Conservation (phyloP, 2,329 filamentous ascomycete species). For the Phaeophleospora eucalypticola region DNA sequence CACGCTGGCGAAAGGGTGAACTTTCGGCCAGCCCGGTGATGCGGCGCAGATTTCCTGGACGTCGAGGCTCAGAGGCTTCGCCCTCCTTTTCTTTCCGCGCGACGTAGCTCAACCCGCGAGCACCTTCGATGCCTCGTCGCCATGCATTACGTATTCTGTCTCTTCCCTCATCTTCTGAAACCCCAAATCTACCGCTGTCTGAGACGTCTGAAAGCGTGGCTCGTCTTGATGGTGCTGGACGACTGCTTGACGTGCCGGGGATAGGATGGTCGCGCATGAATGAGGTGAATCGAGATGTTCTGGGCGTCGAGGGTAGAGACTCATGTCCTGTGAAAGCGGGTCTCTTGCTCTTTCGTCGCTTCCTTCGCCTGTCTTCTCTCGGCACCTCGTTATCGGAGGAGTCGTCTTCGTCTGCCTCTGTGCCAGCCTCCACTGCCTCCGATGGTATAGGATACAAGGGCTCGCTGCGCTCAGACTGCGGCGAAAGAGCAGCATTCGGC, state of each 20-base stretch:
- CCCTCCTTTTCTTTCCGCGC: conserved; percentile 26
- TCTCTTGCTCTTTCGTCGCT: conserved; percentile 60
- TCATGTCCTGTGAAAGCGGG: conserved; percentile 53
- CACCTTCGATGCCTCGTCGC: conserved; percentile 45
- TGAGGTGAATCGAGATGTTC: conserved; percentile 46
- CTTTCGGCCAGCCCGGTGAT: conserved; percentile 43
- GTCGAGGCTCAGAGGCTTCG: conserved; percentile 34
- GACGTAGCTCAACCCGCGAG: conserved; percentile 45
- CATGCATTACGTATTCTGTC: conserved; percentile 46
- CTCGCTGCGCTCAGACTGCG: conserved; percentile 32
- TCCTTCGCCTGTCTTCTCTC: conserved; percentile 50
- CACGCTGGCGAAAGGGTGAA: conserved; percentile 42
- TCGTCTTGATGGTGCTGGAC: conserved; percentile 53
- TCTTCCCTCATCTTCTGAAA: conserved; percentile 50
- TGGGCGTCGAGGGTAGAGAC: conserved; percentile 66
- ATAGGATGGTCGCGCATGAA: conserved; percentile 47
- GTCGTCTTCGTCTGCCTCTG: conserved; percentile 75
- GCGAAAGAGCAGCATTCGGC: conserved; percentile 26
- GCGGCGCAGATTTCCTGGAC: conserved; percentile 44
- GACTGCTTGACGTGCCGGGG: conserved; percentile 49
- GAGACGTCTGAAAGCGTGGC: conserved; percentile 41
- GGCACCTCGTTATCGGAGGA: conserved; percentile 44
- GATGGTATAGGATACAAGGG: conserved; percentile 26
- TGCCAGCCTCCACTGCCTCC: conserved; percentile 56
- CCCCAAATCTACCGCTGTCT: conserved; percentile 38